A percentile compares a stretch with the other conserved stretches of the same genome.
phyloP scores from a whole-genome alignment of 768 basidiomycete genomes.

The Porphyrellus cyaneotinctus region DNA sequence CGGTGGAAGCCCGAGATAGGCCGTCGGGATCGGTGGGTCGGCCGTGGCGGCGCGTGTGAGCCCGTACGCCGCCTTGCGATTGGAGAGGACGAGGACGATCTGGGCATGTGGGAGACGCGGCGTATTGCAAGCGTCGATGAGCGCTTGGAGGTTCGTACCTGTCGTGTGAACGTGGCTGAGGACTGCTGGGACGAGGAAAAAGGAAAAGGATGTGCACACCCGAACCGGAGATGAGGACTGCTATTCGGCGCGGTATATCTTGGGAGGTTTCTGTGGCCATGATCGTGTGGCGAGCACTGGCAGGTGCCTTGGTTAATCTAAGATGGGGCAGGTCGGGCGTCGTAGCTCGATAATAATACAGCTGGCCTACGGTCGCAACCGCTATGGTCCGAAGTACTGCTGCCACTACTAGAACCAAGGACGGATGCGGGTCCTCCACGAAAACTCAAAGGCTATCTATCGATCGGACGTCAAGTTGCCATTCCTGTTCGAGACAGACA shows the following conservation, averaged over 20 bases:
- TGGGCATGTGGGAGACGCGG: conserved; percentile 62
- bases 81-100: conserved; percentile 85
- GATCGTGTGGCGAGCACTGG: background rate
- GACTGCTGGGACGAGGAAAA: background rate
- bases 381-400: background rate
- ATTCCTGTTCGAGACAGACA: background rate
- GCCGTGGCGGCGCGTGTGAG: conserved; percentile 73
- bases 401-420: background rate
- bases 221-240: conserved; percentile 60
- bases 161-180: background rate
- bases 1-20: conserved; percentile 79
- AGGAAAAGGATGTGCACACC: conserved; percentile 33
- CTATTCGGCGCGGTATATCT: conserved; percentile 12
- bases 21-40: conserved; percentile 74
- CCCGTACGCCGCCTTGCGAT: conserved; percentile 88
- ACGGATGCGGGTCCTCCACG: background rate
- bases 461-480: background rate
- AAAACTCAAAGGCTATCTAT: background rate
- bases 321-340: conserved; percentile 4
- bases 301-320: background rate
- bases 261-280: background rate
- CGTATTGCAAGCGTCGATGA: conserved; percentile 84
- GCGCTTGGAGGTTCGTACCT: conserved; percentile 96
- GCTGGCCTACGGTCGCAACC: background rate
- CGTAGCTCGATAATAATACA: background rate